A percentile compares a stretch with the other conserved stretches of the same genome.
Evolutionary conservation across 108 stramenopile species (phyloP).

Genomic region (Parietichytrium sp.): DNA sequence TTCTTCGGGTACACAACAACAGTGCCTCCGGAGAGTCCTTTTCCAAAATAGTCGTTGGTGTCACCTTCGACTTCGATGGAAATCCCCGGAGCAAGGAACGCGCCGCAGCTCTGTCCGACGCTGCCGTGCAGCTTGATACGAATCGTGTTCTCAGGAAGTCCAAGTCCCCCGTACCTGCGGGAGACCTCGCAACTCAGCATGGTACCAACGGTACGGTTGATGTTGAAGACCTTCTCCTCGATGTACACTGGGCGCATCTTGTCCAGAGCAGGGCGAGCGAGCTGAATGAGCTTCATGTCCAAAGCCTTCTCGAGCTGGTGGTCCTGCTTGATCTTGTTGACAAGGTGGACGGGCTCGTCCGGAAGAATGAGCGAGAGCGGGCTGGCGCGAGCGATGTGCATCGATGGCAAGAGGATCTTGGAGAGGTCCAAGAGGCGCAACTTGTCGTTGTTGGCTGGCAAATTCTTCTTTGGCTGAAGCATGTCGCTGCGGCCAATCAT

Average conservation of each 20-base stretch:
- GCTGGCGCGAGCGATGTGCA: conserved; percentile 16
- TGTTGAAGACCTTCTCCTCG: conserved; percentile 66
- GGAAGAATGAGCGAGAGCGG: conserved; percentile 21
- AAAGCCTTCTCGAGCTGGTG: conserved; percentile 26
- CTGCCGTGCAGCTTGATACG: conserved; percentile 82
- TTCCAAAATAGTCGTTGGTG: conserved; percentile 94
- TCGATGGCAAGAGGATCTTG: conserved; percentile 42
- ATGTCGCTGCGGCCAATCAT: conserved; percentile 92
- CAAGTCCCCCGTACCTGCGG: conserved; percentile 79
- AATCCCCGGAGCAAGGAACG: conserved; percentile 88
- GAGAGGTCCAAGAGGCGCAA: conserved; percentile 85
- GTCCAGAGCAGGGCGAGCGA: conserved; percentile 25
- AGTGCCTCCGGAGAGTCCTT: conserved; percentile 95
- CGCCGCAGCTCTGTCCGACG: conserved; percentile 87
- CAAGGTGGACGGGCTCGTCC: conserved; percentile 29
- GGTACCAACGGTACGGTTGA: conserved; percentile 87
- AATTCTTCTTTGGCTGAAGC: conserved; percentile 59
- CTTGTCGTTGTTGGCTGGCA: conserved; percentile 64
- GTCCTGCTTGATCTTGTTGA: conserved; percentile 29
- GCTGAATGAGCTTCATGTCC: conserved; percentile 17
- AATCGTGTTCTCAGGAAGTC: conserved; percentile 92
- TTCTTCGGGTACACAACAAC: conserved; percentile 79
- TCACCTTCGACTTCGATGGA: conserved; percentile 89
- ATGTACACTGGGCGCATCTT: conserved; percentile 40
- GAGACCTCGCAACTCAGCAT: conserved; percentile 90